A percentile compares a stretch with the other conserved stretches of the same genome.
Conservation (phyloP, 202 grass and related monocot species). For the Schoenoplectus triqueter region DNA sequence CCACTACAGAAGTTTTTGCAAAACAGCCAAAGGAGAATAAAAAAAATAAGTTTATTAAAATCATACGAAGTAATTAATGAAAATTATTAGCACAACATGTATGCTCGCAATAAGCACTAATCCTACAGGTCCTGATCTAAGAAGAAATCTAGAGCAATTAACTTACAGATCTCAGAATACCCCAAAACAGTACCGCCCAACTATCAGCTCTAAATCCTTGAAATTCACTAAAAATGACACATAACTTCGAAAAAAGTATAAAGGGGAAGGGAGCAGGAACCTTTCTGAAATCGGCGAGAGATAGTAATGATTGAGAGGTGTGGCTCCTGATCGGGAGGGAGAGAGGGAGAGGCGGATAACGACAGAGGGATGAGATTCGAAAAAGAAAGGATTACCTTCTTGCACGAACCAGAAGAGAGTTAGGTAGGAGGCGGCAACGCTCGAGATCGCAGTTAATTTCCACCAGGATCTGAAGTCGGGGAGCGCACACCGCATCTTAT, state of each 20-base stretch:
- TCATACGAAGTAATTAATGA: neutral
- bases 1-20: neutral
- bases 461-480: too few relatives aligned
- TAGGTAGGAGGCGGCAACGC: too few relatives aligned
- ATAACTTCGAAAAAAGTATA: slow-evolving; percentile 50
- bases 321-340: too few relatives aligned
- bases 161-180: slow-evolving; percentile 19
- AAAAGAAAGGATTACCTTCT: too few relatives aligned
- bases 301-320: neutral
- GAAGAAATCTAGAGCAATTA: slow-evolving; percentile 21
- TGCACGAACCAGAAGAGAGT: too few relatives aligned
- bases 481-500: too few relatives aligned
- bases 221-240: slow-evolving; percentile 15
- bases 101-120: slow-evolving; percentile 8
- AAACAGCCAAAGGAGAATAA: neutral
- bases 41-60: neutral
- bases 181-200: neutral
- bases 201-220: slow-evolving; percentile 41
- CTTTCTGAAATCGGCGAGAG: slow-evolving; percentile 38
- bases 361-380: too few relatives aligned
- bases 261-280: slow-evolving; percentile 21
- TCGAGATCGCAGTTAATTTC: too few relatives aligned
- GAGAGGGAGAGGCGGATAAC: too few relatives aligned
- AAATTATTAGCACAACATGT: slow-evolving; percentile 5
- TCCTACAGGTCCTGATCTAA: slow-evolving; percentile 32